A percentile compares a stretch with the other conserved stretches of the same genome.
phyloP scores from a whole-genome alignment of 768 basidiomycete genomes.

The Mycena rebaudengoi region DNA sequence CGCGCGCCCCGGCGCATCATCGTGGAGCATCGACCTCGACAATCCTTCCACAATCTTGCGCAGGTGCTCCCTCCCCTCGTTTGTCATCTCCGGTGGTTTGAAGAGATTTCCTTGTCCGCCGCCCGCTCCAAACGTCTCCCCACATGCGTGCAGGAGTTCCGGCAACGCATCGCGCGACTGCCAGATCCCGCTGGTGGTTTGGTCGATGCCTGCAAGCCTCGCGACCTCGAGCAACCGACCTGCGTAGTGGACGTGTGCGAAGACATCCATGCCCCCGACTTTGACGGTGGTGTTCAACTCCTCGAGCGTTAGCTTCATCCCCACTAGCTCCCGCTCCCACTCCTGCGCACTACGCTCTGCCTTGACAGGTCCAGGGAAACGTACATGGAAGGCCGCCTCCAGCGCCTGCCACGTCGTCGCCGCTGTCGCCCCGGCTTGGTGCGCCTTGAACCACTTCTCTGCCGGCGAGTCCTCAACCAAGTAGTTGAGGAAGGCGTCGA shows the following conservation, averaged over 20 bases:
- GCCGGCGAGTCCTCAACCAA: background rate
- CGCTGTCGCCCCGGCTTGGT: background rate
- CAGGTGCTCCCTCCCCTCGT: background rate
- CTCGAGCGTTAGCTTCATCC: conserved; percentile 10
- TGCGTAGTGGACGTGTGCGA: conserved; percentile 9
- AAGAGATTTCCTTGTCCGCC: background rate
- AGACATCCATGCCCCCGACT: too few species aligned
- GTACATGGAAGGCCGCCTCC: background rate
- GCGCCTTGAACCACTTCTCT: background rate
- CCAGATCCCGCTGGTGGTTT: background rate
- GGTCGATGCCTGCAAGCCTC: background rate
- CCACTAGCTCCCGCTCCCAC: conserved; percentile 7
- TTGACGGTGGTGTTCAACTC: too few species aligned
- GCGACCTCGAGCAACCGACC: conserved; percentile 1
- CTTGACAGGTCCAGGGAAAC: background rate
- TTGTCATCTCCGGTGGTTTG: background rate
- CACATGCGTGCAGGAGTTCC: background rate
- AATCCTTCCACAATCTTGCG: background rate
- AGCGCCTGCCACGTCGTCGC: background rate
- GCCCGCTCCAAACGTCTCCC: background rate
- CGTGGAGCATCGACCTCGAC: background rate
- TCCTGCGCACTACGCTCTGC: conserved; percentile 7
- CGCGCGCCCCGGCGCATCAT: background rate
- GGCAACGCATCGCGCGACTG: background rate
- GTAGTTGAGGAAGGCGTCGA: background rate